Evolutionary conservation across 2,329 filamentous ascomycete species (phyloP).

Genomic region (Septoria petroselini): DNA sequence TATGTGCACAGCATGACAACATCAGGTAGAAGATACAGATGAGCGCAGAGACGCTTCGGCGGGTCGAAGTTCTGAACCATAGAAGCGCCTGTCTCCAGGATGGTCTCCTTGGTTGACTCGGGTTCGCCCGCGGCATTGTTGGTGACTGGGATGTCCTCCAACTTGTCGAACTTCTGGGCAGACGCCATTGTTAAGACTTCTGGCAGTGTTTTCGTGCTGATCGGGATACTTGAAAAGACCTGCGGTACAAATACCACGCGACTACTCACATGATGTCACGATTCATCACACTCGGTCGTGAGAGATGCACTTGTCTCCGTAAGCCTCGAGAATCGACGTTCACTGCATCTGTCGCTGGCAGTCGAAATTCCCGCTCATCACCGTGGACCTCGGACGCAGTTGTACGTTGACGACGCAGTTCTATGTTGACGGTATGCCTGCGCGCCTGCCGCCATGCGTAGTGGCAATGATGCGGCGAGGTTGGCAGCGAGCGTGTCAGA

Average conservation of each 20-base stretch:
- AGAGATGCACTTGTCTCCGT: too few species aligned
- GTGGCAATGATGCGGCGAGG: too few species aligned
- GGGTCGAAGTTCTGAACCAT: conserved; percentile 66
- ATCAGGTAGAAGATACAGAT: conserved; percentile 50
- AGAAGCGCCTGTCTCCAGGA: conserved; percentile 61
- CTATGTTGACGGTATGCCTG: too few species aligned
- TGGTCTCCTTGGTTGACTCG: conserved; percentile 54
- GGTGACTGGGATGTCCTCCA: conserved; percentile 39
- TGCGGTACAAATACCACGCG: not conserved
- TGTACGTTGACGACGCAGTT: not conserved
- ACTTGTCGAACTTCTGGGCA: conserved; percentile 5
- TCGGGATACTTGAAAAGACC: not conserved
- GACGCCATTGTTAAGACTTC: not conserved
- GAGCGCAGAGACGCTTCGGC: conserved; percentile 70
- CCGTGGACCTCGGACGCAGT: not conserved
- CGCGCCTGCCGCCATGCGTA: too few species aligned
- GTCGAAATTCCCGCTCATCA: not conserved
- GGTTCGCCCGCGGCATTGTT: conserved; percentile 50
- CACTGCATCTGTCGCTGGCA: not conserved
- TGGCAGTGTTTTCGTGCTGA: not conserved
- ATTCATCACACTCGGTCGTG: conserved; percentile 3
- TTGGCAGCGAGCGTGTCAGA: too few species aligned
- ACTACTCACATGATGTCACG: conserved; percentile 3
- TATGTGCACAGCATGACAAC: too few species aligned
- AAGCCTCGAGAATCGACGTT: too few species aligned